phyloP scores from a whole-genome alignment of 805 yeast genomes.

The Candida hispaniensis region DNA sequence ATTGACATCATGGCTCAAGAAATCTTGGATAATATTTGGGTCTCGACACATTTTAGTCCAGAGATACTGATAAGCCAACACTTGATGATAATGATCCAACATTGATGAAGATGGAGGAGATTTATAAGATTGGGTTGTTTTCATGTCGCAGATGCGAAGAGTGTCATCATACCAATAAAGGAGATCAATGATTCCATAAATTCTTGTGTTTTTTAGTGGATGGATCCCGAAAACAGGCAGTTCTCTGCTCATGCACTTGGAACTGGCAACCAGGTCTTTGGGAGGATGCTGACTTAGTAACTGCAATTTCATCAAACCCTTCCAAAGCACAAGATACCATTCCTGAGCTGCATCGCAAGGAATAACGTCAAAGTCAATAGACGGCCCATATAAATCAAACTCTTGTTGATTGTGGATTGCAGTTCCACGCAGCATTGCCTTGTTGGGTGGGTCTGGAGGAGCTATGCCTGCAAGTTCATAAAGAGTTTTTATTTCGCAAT shows the following conservation, averaged over 20 bases:
- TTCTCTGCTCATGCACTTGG: conserved; percentile 5
- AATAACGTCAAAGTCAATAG: not conserved
- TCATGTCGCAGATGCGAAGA: conserved; percentile 13
- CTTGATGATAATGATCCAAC: conserved; percentile 4
- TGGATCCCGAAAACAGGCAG: conserved; percentile 7
- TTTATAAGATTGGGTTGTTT: not conserved
- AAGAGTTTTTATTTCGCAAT: conserved; percentile 6
- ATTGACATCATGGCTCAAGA: conserved; percentile 4
- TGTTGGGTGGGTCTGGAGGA: not conserved
- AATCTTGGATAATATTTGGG: conserved; percentile 3
- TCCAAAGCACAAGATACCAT: conserved; percentile 3
- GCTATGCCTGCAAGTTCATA: conserved; percentile 9
- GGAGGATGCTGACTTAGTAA: not conserved
- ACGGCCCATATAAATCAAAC: not conserved
- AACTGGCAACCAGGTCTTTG: not conserved
- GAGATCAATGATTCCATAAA: conserved; percentile 11
- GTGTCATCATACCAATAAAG: conserved; percentile 7
- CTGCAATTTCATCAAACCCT: conserved; percentile 2
- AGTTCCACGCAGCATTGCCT: conserved; percentile 9
- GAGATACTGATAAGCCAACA: conserved; percentile 7
- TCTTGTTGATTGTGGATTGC: conserved; percentile 1
- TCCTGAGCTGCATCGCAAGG: conserved; percentile 3
- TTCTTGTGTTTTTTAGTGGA: conserved; percentile 6
- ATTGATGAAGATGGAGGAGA: conserved; percentile 2
- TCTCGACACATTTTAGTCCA: conserved; percentile 5